phyloP scores from a whole-genome alignment of 176 grass and related monocot species.

The Eleusine coracana region DNA sequence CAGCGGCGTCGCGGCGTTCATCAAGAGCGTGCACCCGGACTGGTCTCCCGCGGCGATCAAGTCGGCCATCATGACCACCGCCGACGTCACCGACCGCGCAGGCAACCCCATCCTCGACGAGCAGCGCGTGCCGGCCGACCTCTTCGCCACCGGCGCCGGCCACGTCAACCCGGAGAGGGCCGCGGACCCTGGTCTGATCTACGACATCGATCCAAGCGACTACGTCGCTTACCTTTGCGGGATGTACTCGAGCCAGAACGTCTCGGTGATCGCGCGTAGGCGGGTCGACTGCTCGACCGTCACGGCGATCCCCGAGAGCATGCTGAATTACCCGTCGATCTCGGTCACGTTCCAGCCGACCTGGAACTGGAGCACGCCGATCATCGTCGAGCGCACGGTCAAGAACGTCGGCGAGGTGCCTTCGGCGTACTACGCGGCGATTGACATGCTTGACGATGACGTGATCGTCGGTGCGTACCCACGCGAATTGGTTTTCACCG shows the following conservation, averaged over 20 bases:
- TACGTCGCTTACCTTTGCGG: constrained; percentile 58
- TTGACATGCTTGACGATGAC: background rate
- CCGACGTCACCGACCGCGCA: constrained; percentile 32
- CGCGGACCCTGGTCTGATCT: constrained; percentile 50
- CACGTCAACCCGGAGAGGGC: constrained; percentile 60
- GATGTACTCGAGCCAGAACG: constrained; percentile 38
- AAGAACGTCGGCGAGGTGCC: constrained; percentile 53
- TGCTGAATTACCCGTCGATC: constrained; percentile 66
- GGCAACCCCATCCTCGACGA: constrained; percentile 44
- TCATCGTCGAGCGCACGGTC: constrained; percentile 29
- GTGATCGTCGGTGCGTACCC: constrained; percentile 8
- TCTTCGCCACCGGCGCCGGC: constrained; percentile 54
- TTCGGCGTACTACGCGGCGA: constrained; percentile 21
- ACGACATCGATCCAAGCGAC: constrained; percentile 26
- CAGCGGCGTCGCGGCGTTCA: constrained; percentile 53
- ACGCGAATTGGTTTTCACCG: constrained; percentile 2
- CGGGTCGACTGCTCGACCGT: constrained; percentile 36
- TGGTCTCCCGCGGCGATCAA: constrained; percentile 65
- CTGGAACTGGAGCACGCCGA: background rate
- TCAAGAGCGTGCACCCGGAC: constrained; percentile 48
- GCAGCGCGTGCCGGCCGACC: constrained; percentile 26
- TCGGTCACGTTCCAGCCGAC: constrained; percentile 9
- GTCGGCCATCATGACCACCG: constrained; percentile 73
- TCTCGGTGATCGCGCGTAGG: constrained; percentile 38
- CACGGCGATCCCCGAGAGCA: constrained; percentile 28